These are phyloP conservation scores for Hypocreales sp. DNA, from an alignment of 2,329 filamentous ascomycete genomes.

Conservation along the genomic window DNA sequence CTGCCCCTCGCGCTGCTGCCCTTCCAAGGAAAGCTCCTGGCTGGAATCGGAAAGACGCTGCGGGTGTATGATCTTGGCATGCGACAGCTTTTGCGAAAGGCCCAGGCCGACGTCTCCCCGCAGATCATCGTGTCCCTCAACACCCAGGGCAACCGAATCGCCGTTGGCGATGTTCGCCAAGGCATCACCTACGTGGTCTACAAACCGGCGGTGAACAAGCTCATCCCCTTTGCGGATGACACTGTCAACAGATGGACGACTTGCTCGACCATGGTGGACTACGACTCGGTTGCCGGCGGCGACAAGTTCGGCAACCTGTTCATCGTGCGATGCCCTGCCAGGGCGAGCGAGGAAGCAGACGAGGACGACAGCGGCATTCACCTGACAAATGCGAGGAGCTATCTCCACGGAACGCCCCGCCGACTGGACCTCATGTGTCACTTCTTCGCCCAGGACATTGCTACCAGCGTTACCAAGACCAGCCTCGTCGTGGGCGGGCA, in stretches of 20 bases:
- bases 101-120: slow-evolving; percentile 63
- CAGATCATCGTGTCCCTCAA: slow-evolving; percentile 80
- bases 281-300: slow-evolving; percentile 85
- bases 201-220: slow-evolving; percentile 77
- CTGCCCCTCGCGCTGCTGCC: slow-evolving; percentile 79
- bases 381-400: slow-evolving; percentile 77
- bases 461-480: slow-evolving; percentile 78
- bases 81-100: slow-evolving; percentile 82
- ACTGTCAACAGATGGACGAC: slow-evolving; percentile 82
- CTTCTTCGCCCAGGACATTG: slow-evolving; percentile 83
- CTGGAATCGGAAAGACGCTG: slow-evolving; percentile 71
- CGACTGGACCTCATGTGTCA: slow-evolving; percentile 75
- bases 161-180: slow-evolving; percentile 86
- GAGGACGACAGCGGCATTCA: slow-evolving; percentile 84
- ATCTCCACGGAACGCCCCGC: slow-evolving; percentile 79
- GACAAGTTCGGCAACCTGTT: slow-evolving; percentile 98
- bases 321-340: slow-evolving; percentile 74
- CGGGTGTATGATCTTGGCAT: slow-evolving; percentile 88
- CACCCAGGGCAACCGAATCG: slow-evolving; percentile 78
- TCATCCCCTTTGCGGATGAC: slow-evolving; percentile 91
- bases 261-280: slow-evolving; percentile 86
- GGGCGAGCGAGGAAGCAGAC: slow-evolving; percentile 78
- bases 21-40: slow-evolving; percentile 81
- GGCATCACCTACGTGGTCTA: slow-evolving; percentile 87
- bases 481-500: slow-evolving; percentile 81